phyloP scores from a whole-genome alignment of 2,329 filamentous ascomycete species.

The Esteya vermicola region DNA sequence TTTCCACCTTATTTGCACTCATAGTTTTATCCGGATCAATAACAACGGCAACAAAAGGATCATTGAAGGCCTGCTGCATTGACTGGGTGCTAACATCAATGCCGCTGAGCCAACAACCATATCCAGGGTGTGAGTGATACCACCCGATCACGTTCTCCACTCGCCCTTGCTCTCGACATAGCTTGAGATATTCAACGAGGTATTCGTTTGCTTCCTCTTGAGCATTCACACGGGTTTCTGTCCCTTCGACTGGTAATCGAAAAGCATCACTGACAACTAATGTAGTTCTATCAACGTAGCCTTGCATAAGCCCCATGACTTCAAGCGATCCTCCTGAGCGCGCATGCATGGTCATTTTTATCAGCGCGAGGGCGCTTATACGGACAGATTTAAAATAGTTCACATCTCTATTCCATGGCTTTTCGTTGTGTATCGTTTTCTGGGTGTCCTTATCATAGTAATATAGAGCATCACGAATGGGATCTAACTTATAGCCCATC shows the following conservation, averaged over 20 bases:
- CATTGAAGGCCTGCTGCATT: slow-evolving; percentile 71
- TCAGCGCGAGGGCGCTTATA: slow-evolving; percentile 81
- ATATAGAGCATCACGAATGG: slow-evolving; percentile 83
- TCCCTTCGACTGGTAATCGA: slow-evolving; percentile 86
- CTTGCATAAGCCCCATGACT: slow-evolving; percentile 97
- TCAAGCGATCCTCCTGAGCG: slow-evolving; percentile 86
- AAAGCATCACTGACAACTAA: slow-evolving; percentile 93
- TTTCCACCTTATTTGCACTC: slow-evolving; percentile 88
- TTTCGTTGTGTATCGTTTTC: slow-evolving; percentile 46
- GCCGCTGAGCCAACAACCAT: slow-evolving; percentile 93
- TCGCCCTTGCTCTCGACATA: slow-evolving; percentile 60
- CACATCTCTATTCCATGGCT: slow-evolving; percentile 66
- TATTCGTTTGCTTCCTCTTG: slow-evolving; percentile 96
- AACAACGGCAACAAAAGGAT: slow-evolving; percentile 90
- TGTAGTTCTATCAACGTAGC: slow-evolving; percentile 71
- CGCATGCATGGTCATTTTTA: slow-evolving; percentile 99
- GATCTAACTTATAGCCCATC: slow-evolving; percentile 80
- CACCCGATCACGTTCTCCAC: slow-evolving; percentile 91
- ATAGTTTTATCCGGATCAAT: slow-evolving; percentile 95
- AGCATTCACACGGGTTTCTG: slow-evolving; percentile 95
- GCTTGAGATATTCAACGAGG: slow-evolving; percentile 71
- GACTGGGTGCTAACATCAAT: slow-evolving; percentile 87
- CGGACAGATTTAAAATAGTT: slow-evolving; percentile 88
- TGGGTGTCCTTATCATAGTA: slow-evolving; percentile 59
- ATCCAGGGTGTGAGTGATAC: slow-evolving; percentile 97